phyloP scores from a whole-genome alignment of 2,329 filamentous ascomycete genomes.

The Phoma herbarum region DNA sequence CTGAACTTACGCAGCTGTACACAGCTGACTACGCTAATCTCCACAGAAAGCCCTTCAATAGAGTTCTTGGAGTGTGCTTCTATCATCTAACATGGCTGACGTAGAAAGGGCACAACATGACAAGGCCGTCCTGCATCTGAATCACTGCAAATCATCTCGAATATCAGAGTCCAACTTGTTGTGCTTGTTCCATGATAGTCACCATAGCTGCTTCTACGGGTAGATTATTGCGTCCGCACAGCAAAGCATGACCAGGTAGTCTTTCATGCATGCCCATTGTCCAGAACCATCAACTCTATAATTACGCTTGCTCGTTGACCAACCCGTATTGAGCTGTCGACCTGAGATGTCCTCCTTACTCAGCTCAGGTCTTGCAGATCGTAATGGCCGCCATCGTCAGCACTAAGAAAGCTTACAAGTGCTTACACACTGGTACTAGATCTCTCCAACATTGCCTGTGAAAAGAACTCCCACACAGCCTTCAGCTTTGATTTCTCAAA shows the following conservation, averaged over 20 bases:
- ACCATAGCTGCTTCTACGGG: not conserved
- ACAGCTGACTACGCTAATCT: too few species aligned
- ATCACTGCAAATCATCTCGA: too few species aligned
- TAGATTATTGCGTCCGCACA: not conserved
- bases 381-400: not conserved
- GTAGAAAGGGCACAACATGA: too few species aligned
- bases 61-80: too few species aligned
- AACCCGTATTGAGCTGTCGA: not conserved
- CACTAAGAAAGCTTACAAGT: not conserved
- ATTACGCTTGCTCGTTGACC: not conserved
- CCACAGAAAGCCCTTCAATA: too few species aligned
- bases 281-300: not conserved
- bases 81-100: too few species aligned
- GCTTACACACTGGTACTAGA: not conserved
- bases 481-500: not conserved
- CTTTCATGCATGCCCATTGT: not conserved
- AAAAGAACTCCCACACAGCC: not conserved
- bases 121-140: too few species aligned
- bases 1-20: too few species aligned
- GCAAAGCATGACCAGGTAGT: not conserved
- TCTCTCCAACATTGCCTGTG: not conserved
- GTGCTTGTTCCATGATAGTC: not conserved
- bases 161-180: not conserved
- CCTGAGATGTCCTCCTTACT: not conserved
- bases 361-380: not conserved